Base-by-base conservation (phyloP, 139 green algal species). In the Chlorella sp. region DNA sequence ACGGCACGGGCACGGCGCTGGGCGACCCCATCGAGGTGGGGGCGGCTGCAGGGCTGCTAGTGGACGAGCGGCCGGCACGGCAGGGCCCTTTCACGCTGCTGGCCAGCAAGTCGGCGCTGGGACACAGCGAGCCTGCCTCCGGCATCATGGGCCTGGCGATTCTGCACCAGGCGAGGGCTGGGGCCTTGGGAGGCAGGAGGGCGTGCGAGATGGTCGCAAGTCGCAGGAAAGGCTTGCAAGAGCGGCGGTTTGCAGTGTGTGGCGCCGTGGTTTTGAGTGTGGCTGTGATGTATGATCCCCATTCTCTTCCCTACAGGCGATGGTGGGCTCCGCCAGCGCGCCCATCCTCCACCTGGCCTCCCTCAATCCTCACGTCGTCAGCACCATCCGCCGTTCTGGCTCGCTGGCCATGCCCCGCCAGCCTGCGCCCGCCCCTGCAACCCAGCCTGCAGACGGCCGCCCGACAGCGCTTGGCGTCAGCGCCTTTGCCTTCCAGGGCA, bases 11-110 rank as follows among this genome's bases (percentile, higher is more conserved):
- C 60, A 97, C 92, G 11, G 70, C 85, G 14, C 85, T 96, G 65
- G 92, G 92, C 14, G 93, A 97, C 73, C 92, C 93, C n/a, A 95
- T 97, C 40, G 93, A 97, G 79, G 65, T 96, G 2, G 89, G 91
- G 17, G 82, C 82, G 15, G 59, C 71, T 42, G 60, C 72, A 62
- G 72, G 67, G n/a, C 46, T 81, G 46, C 51, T 86, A 61, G 51
- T 73, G 77, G 58, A 81, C 35, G 64, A 36, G 15, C 62, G 36
- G 21, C 12, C 33, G 8, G n/a, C 8, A 8, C 17, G 51, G 9
- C 73, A 25, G 12, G 53, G 23, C 9, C 82, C 84, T 1, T 81
- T 94, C 1, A 74, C 55, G 1, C 51, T 97, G 67, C 74, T 86
- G 15, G 84, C 89, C 35, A 88, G 87, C 56, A 98, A 98, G 77